Evolutionary conservation across 352 stramenopile genomes (phyloP), one percentile per base, ranked within the genome.

Genomic region (Peronospora tabacina): DNA sequence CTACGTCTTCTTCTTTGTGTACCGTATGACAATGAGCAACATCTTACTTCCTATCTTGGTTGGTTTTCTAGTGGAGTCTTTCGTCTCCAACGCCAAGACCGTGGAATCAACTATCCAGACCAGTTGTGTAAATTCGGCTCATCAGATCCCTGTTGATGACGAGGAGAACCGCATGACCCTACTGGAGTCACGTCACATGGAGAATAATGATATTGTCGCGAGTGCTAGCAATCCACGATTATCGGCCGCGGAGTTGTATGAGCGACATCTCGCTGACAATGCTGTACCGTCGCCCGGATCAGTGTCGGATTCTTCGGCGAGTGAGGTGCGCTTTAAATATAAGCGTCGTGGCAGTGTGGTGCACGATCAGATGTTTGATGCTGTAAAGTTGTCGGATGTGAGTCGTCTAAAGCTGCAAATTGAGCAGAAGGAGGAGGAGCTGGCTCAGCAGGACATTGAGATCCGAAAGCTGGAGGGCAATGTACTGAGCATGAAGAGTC

Each of bases 11-110:
- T 91, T 91, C 51, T 91, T 91, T 53, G 70, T 61, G 15, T 91
- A 85, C 62, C 81, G 81, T 43, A 87, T 91, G 55, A 73, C 76
- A 0, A 89, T 91, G 64, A 77, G 63, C 52, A 91, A 87, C 54
- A 86, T 91, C 37, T 50, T 91, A 32, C 53, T 91, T 35, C 81
- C 81, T 5, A 91, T 91, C 49, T 86, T 91, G 42, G 78, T 89
- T 17, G 81, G 81, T 83, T 91, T 91, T 58, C 63, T 91, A 15
- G 81, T 91, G 17, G 81, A 91, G 52, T 86, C 75, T 17, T 91
- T 91, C 41, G 75, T 83, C 1, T 87, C 76, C 9, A 91, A 87
- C 44, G 73, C 72, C 43, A 86, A 86, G 60, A 74, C 57, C 1
- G 63, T 85, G 0, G 72, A 90, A 49, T 75, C 81, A 36, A 73